Base-by-base conservation (phyloP, 106 monocot species). In the Dioscorea zingiberensis region DNA sequence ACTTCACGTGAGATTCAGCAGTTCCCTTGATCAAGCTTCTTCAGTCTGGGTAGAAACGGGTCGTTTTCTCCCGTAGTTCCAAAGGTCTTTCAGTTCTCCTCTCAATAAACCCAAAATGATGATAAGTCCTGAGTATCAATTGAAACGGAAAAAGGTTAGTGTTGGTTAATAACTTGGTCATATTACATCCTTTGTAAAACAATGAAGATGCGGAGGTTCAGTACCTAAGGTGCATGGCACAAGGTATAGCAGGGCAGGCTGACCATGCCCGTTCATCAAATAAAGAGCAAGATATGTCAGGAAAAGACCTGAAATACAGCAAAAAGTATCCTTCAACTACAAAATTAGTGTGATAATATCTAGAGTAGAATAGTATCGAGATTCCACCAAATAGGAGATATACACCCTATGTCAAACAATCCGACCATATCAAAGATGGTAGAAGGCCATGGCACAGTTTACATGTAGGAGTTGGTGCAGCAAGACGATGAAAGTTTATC, bases 171-270 rank as follows among this genome's bases (percentile, higher is more conserved):
- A 68, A 22, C 44, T 51, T 45, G 54, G 14, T 19, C 7, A 15
- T 18, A 19, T 51, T 19, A 15, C 2, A 44, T 18, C 27, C 3
- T 27, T 54, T 65, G 17, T 8, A 65, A 8, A 58, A 19, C 15
- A n/a, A 48, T 9, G n/a, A 1, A 54, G 0, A 38, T 38, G 38
- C 10, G 10, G 4, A 38, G 38, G 38, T 6, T 8, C 38, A 38
- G 38, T 81, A 92, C 95, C 91, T 80, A 97, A 80, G 46, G 95
- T 92, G 59, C 91, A 92, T 25, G 95, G 95, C 72, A 97, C 95
- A 27, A 97, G 85, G 58, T 97, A 97, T 7, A 97, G 72, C 25
- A 97, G 66, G 25, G 95, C 95, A 48, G 95, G 95, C 55, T 97
- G 95, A 29, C 91, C 91, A 71, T 97, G 88, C 4, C 95, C 95